Evolutionary conservation across 805 yeast genomes (phyloP).

Genomic region (Ogataea ganodermae): DNA sequence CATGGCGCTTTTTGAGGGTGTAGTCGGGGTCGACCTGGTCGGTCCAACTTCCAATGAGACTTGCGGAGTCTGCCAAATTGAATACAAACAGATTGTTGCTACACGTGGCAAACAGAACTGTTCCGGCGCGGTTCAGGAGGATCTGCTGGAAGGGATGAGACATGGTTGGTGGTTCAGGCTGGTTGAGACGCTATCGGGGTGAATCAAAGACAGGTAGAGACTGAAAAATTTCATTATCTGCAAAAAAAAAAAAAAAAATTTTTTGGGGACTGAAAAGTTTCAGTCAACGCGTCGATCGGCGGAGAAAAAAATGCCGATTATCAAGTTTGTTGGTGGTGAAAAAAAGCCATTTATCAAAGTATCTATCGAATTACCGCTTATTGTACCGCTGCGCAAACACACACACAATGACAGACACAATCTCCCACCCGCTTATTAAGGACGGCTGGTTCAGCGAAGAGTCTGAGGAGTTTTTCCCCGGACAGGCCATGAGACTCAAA

Average conservation of each 20-base stretch:
- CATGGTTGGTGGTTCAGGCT: conserved; percentile 31
- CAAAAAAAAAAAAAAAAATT: conserved; percentile 4
- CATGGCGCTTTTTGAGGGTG: conserved; percentile 49
- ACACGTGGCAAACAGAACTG: conserved; percentile 54
- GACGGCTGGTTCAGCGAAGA: conserved; percentile 85
- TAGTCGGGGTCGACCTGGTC: conserved; percentile 56
- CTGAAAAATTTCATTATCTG: conserved; percentile 3
- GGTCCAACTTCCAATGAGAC: conserved; percentile 58
- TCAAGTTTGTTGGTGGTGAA: too few relatives aligned
- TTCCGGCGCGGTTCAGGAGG: conserved; percentile 45
- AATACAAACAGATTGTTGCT: conserved; percentile 62
- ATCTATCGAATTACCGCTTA: too few relatives aligned
- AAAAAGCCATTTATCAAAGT: not conserved
- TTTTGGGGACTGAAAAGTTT: not conserved
- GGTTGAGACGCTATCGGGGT: not conserved
- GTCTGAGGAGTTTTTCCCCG: conserved; percentile 74
- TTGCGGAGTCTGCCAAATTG: conserved; percentile 38
- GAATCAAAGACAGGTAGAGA: not conserved
- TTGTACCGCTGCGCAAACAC: too few relatives aligned
- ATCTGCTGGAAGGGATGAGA: conserved; percentile 74
- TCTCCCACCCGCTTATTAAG: conserved; percentile 52
- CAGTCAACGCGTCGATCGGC: conserved; percentile 12
- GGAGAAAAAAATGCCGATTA: not conserved
- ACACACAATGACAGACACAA: conserved; percentile 19
- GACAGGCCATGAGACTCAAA: conserved; percentile 75